Evolutionary conservation across 345 rosid genomes (phyloP).

Genomic region (Bruguiera parviflora): DNA sequence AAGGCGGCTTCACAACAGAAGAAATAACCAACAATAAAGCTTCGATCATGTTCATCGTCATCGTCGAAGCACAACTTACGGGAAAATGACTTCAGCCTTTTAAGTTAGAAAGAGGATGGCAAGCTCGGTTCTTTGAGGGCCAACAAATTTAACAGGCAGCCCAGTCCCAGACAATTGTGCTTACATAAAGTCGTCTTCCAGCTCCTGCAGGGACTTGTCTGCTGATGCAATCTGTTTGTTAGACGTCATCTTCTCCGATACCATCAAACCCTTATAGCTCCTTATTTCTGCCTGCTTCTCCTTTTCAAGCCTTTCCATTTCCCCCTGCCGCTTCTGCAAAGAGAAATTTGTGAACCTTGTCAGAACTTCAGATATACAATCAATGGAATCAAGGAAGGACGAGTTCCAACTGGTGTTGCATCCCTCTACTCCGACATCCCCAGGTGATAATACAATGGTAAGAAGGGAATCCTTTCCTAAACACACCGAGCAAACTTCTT

Average conservation of each 20-base stretch:
- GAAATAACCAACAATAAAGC: no score
- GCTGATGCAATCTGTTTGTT: constrained; percentile 84
- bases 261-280: constrained; percentile 98
- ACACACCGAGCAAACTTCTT: no score
- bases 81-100: no score
- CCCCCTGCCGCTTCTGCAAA: constrained; percentile 86
- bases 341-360: neutral
- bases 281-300: constrained; percentile 87
- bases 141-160: constrained; percentile 12
- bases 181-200: constrained; percentile 96
- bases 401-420: neutral
- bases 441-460: no score
- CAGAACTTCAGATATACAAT: neutral
- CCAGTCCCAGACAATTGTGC: neutral
- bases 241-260: constrained; percentile 89
- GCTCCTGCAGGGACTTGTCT: constrained; percentile 84
- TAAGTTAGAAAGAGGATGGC: constrained; percentile 3
- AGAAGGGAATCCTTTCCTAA: no score
- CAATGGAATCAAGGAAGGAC: neutral
- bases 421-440: no score
- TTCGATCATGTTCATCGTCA: no score
- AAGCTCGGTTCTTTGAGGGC: constrained; percentile 23
- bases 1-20: no score
- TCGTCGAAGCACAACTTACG: no score
- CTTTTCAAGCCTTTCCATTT: constrained; percentile 82